Evolutionary conservation across 257 asterid species (phyloP).

Genomic region (Avicennia marina): DNA sequence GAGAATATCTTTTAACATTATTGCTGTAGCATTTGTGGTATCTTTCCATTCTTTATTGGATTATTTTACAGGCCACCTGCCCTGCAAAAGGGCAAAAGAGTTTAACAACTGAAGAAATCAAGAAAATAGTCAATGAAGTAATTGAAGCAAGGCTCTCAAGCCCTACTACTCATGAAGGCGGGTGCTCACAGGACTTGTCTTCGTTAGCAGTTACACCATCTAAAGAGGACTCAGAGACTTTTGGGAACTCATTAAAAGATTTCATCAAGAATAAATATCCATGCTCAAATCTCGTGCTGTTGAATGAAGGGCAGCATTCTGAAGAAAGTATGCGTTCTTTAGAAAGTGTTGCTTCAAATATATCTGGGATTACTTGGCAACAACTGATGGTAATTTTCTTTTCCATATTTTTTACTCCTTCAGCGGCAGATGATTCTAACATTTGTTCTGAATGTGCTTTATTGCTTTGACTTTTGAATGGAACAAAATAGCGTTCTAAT

Average conservation of each 20-base stretch:
- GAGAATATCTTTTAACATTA: conserved; percentile 1
- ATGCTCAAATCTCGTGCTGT: conserved; percentile 28
- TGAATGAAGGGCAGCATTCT: conserved; percentile 30
- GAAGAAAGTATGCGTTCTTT: conserved; percentile 33
- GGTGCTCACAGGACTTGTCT: conserved; percentile 26
- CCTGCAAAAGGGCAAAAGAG: conserved; percentile 61
- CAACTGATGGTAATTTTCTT: conserved; percentile 60
- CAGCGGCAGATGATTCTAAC: not conserved
- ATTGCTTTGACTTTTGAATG: not conserved
- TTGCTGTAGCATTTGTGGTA: conserved; percentile 4
- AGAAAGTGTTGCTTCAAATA: conserved; percentile 46
- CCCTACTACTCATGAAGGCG: conserved; percentile 41
- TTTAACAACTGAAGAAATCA: conserved; percentile 46
- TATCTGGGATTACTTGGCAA: conserved; percentile 65
- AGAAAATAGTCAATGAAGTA: conserved; percentile 20
- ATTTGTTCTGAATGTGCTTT: conserved; percentile 1
- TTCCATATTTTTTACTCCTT: not conserved
- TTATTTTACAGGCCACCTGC: conserved; percentile 75
- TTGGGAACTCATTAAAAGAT: conserved; percentile 46
- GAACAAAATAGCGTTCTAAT: conserved; percentile 1
- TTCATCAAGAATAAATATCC: conserved; percentile 44
- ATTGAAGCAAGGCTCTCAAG: conserved; percentile 44
- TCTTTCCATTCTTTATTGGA: conserved; percentile 16
- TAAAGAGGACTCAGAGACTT: conserved; percentile 60
- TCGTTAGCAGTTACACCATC: conserved; percentile 31